Evolutionary conservation across 176 grass and related monocot species (phyloP), one percentile per base, ranked within the genome.

Genomic region (Carex pumila): DNA sequence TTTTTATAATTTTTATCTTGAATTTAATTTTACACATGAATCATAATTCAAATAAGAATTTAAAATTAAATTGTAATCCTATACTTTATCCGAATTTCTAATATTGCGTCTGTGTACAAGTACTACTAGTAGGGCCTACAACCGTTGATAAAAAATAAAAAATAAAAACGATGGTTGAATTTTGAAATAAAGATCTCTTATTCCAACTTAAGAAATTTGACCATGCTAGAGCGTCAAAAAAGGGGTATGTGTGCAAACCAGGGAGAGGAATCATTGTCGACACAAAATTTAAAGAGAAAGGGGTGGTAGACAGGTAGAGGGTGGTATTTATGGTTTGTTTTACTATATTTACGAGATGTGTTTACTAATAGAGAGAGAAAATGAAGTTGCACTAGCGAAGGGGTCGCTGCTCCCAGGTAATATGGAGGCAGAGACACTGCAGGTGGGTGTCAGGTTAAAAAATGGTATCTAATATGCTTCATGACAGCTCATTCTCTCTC

Each of bases 371-470:
- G 60, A 81, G 65, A 80, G 30, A 29, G 12, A 17, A 15, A 14
- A 81, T 7, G 22, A 81, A 62, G 15, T 60, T 37, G 32, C 14
- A 19, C 34, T 81, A 19, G 12, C 39, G 32, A 81, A 21, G 43
- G 56, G 58, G 18, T 81, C 15, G 34, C 36, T 81, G 53, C 56
- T n/a, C 61, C 21, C 25, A 32, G 50, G 12, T 17, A 58, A 57
- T 34, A 79, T 30, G 13, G 43, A 79, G 50, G 7, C 59, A 81
- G 59, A 66, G 37, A 66, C 59, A 76, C 41, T 11, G 71, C 71
- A 81, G 79, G 37, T 65, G 60, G 80, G 80, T 82, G 80, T 82
- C 80, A 82, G 80, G 65, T 34, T 41, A 39, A 67, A 82, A 62
- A 67, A 52, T 17, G 73, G 43, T 39, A 68, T 83, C 80, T 83